phyloP scores from a whole-genome alignment of 352 stramenopile genomes.

The Globisporangium abappressorium region DNA sequence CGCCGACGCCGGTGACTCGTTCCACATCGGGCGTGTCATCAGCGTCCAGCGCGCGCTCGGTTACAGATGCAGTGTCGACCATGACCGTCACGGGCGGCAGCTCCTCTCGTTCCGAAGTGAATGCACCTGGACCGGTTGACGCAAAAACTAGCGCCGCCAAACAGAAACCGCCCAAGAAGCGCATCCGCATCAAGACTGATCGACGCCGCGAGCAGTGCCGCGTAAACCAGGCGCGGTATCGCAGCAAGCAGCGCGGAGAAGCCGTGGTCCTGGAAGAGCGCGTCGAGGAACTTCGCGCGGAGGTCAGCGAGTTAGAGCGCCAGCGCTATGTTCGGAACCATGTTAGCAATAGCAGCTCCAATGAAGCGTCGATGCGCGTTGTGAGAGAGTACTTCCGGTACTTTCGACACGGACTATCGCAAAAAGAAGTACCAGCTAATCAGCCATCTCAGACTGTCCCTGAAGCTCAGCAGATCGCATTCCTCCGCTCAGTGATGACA shows the following conservation, averaged over 20 bases:
- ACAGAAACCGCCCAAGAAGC: conserved; percentile 23
- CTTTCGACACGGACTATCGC: conserved; percentile 20
- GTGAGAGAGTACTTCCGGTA: conserved; percentile 22
- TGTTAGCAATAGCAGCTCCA: neutral
- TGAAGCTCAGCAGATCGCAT: conserved; percentile 11
- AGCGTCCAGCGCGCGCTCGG: neutral
- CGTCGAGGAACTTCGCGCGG: conserved; percentile 29
- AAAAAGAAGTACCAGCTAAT: neutral
- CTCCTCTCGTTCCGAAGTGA: neutral
- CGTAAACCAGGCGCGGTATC: conserved; percentile 55
- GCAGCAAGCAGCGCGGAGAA: conserved; percentile 43
- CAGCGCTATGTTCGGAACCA: conserved; percentile 13
- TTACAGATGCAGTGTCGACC: neutral
- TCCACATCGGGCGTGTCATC: neutral
- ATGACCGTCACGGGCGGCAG: neutral
- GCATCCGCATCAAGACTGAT: conserved; percentile 37
- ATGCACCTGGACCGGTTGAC: neutral
- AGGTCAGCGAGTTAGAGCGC: conserved; percentile 31
- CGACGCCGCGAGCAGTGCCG: conserved; percentile 53
- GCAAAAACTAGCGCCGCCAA: neutral
- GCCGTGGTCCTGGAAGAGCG: conserved; percentile 28
- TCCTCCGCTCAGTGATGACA: conserved; percentile 16
- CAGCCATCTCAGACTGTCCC: neutral
- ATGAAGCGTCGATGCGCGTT: conserved; percentile 13
- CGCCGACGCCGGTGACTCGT: neutral